Evolutionary conservation across 2,329 filamentous ascomycete species (phyloP).

Genomic region (Sordariomycetes sp.): DNA sequence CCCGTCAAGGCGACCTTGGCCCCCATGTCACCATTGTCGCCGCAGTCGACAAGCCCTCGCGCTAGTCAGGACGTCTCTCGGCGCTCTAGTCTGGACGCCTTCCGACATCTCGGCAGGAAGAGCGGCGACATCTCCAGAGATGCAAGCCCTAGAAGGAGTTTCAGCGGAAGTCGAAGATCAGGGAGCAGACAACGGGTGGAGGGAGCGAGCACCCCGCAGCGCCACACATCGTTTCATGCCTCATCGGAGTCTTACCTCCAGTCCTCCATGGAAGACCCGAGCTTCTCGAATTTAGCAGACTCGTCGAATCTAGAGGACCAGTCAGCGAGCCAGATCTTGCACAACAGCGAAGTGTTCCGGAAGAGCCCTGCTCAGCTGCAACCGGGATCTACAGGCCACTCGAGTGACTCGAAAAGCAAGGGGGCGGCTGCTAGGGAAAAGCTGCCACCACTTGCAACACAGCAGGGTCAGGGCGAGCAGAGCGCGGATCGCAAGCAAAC

Average conservation of each 20-base stretch:
- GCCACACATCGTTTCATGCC: constrained; percentile 39
- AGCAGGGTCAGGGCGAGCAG: constrained; percentile 1
- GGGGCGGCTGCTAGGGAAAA: neutral
- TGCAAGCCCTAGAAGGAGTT: constrained; percentile 46
- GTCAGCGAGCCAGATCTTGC: constrained; percentile 85
- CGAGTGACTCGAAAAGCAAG: constrained; percentile 2
- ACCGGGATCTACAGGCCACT: neutral
- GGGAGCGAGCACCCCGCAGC: constrained; percentile 19
- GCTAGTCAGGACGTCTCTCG: constrained; percentile 40
- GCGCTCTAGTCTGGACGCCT: constrained; percentile 44
- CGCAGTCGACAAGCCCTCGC: constrained; percentile 39
- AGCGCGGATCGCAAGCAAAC: constrained; percentile 3
- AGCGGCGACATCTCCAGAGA: constrained; percentile 44
- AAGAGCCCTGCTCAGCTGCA: constrained; percentile 45
- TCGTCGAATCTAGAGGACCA: constrained; percentile 68
- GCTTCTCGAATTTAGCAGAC: constrained; percentile 58
- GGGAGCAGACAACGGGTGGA: constrained; percentile 36
- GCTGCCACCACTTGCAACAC: neutral
- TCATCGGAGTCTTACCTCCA: constrained; percentile 70
- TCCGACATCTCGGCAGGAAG: constrained; percentile 34
- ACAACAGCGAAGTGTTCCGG: constrained; percentile 80
- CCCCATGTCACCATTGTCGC: constrained; percentile 35
- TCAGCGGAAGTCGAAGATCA: constrained; percentile 49
- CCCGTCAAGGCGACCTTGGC: constrained; percentile 53
- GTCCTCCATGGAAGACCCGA: constrained; percentile 65